Evolutionary conservation across 257 asterid genomes (phyloP).

Genomic region (Solanum ossicruentum): DNA sequence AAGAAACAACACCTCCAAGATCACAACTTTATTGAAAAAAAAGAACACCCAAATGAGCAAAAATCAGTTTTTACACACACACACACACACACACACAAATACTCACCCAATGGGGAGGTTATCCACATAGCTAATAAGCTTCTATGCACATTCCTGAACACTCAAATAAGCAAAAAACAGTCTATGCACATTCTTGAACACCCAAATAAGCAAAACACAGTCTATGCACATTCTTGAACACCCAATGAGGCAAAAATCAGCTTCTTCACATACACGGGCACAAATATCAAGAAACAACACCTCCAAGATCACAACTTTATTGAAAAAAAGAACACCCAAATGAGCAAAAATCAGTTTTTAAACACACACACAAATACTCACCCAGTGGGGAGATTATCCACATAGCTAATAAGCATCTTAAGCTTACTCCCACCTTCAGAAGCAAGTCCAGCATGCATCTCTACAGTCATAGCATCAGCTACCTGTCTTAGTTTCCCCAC

Average conservation of each 20-base stretch:
- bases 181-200: not conserved
- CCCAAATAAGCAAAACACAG: not conserved
- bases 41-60: not conserved
- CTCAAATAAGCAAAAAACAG: not conserved
- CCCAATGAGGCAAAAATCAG: not conserved
- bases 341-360: not conserved
- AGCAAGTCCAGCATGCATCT: slow-evolving; percentile 94
- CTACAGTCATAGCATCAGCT: slow-evolving; percentile 82
- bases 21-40: too few relatives aligned
- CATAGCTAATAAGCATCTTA: slow-evolving; percentile 80
- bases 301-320: too few relatives aligned
- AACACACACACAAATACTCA: not conserved
- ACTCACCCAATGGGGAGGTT: slow-evolving; percentile 75
- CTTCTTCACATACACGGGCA: not conserved
- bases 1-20: too few relatives aligned
- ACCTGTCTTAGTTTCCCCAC: slow-evolving; percentile 56
- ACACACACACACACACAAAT: not conserved
- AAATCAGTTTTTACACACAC: not conserved
- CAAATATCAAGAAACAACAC: not conserved
- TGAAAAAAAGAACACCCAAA: not conserved
- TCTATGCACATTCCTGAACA: not conserved
- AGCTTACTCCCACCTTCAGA: slow-evolving; percentile 81
- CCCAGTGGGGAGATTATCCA: slow-evolving; percentile 90
- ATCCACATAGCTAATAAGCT: slow-evolving; percentile 71
- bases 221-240: not conserved